Percentiles rank a stretch among this genome's conserved stretches.
Conservation (phyloP, 352 stramenopile species). For the Pythium utonaiense region DNA sequence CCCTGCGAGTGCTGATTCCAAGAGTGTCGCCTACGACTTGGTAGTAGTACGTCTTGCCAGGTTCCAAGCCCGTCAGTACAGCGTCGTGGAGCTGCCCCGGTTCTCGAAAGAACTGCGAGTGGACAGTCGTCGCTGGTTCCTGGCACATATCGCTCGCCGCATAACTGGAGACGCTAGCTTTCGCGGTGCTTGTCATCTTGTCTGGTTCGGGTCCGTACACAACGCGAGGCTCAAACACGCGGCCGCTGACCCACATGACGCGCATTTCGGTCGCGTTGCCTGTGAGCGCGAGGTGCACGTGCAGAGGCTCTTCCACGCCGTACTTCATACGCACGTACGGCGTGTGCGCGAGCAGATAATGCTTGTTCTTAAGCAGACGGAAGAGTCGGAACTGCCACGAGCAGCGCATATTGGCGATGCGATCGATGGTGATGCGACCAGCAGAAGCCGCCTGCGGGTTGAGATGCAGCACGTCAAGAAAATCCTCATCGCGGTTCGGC, state of each 20-base stretch:
- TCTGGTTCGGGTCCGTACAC: slow-evolving; percentile 2
- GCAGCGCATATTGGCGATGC: slow-evolving; percentile 34
- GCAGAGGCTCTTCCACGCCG: slow-evolving; percentile 23
- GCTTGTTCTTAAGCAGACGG: too few species aligned
- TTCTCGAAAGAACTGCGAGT: background rate
- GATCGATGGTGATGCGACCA: background rate
- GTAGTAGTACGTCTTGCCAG: slow-evolving; percentile 5
- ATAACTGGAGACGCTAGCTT: too few species aligned
- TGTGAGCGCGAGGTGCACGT: slow-evolving; percentile 24
- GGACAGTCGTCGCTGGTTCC: background rate
- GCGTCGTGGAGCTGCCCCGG: background rate
- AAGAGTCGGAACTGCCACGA: slow-evolving; percentile 34
- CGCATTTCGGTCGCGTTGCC: slow-evolving; percentile 16
- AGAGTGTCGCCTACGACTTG: too few species aligned
- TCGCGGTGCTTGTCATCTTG: too few species aligned
- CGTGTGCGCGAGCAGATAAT: too few species aligned
- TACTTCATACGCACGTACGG: slow-evolving; percentile 11
- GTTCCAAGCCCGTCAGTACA: background rate
- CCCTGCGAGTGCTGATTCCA: slow-evolving; percentile 9
- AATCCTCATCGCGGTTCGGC: too few species aligned
- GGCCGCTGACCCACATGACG: slow-evolving; percentile 21
- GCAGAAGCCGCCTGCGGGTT: background rate
- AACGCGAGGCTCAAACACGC: slow-evolving; percentile 7
- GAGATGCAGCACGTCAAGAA: too few species aligned
- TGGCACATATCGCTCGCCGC: slow-evolving; percentile 31